These are phyloP conservation scores for Globisporangium mamillatum DNA, from an alignment of 352 stramenopile species.

Conservation along the genomic window DNA sequence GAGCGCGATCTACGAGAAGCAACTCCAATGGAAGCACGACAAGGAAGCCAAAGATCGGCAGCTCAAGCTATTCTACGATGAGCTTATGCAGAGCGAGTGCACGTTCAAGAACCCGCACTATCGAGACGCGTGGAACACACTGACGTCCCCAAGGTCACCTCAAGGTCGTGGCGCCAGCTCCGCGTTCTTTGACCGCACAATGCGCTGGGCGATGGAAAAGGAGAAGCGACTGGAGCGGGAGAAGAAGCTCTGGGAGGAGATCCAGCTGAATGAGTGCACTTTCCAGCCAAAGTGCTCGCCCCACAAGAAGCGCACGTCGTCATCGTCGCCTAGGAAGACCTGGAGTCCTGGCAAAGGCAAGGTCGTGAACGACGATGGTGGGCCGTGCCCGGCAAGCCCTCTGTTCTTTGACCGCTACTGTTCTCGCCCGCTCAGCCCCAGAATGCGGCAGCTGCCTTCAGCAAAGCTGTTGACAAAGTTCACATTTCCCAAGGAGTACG, in stretches of 20 bases:
- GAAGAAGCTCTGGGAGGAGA: constrained; percentile 35
- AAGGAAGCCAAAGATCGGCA: constrained; percentile 36
- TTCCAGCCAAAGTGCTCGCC: constrained; percentile 39
- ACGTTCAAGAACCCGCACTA: constrained; percentile 68
- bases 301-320: background rate
- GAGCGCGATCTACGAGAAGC: constrained; percentile 49
- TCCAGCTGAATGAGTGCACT: constrained; percentile 51
- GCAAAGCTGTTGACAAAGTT: constrained; percentile 2
- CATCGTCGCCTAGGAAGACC: background rate
- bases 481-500: constrained; percentile 16
- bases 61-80: constrained; percentile 36
- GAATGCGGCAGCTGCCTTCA: background rate
- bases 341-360: constrained; percentile 6
- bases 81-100: constrained; percentile 32
- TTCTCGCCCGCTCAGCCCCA: background rate
- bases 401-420: background rate
- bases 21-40: constrained; percentile 55
- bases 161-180: constrained; percentile 18
- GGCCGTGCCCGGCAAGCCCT: background rate
- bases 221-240: constrained; percentile 34
- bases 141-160: background rate
- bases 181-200: constrained; percentile 50
- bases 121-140: constrained; percentile 32
- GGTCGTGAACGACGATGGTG: background rate
- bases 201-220: constrained; percentile 36